phyloP scores from a whole-genome alignment of 75 land plant genomes.

The Isoetes taiwanensis region DNA sequence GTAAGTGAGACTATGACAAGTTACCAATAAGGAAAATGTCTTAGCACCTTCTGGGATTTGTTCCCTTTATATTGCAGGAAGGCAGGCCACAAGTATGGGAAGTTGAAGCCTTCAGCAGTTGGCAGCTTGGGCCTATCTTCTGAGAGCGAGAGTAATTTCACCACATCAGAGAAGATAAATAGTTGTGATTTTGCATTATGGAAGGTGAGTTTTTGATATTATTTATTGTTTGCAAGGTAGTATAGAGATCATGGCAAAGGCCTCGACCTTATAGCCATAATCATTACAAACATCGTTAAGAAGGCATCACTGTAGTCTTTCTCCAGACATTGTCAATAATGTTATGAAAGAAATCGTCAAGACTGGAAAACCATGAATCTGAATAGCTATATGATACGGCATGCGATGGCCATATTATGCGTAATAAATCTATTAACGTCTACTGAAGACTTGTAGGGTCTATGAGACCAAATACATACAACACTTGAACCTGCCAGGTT shows the following conservation, averaged over 20 bases:
- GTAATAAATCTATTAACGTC: no score
- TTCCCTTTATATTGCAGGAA: conserved; percentile 18
- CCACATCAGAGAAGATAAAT: conserved; percentile 26
- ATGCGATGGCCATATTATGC: no score
- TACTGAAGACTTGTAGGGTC: no score
- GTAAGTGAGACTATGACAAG: conserved; percentile 6
- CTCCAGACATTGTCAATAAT: neutral
- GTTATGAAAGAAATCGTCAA: neutral
- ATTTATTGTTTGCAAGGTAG: neutral
- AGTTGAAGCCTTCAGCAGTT: conserved; percentile 36
- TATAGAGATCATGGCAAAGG: neutral
- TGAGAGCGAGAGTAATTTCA: conserved; percentile 35
- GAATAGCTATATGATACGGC: no score
- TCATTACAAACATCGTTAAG: neutral
- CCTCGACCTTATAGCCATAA: neutral
- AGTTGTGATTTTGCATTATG: conserved; percentile 36
- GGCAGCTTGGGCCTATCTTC: conserved; percentile 31
- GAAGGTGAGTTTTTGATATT: conserved; percentile 20
- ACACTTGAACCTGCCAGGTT: no score
- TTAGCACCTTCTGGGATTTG: neutral
- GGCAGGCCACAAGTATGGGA: conserved; percentile 32
- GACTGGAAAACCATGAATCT: neutral
- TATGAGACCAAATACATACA: no score
- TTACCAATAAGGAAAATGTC: neutral
- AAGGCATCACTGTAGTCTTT: neutral